Percentiles rank a stretch among this genome's conserved stretches.
Evolutionary conservation across 2,329 filamentous ascomycete genomes (phyloP).

Genomic region (Apiospora kogelbergensis): DNA sequence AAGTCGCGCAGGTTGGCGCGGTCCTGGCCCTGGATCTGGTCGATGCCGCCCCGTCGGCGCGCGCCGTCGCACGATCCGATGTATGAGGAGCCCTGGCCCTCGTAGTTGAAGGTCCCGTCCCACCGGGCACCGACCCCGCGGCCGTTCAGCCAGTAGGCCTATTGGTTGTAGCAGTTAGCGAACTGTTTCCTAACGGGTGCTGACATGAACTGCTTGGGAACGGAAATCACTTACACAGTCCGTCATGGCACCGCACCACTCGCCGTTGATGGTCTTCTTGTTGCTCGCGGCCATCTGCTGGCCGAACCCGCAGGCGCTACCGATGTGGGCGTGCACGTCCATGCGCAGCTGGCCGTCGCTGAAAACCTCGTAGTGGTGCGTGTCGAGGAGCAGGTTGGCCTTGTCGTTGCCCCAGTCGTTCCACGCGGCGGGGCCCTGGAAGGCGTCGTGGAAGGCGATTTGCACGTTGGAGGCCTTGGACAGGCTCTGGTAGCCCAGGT

Average conservation of each 20-base stretch:
- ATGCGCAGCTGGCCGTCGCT: conserved; percentile 66
- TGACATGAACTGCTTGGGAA: too few relatives aligned
- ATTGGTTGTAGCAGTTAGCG: background rate
- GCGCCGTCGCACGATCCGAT: conserved; percentile 54
- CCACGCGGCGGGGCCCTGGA: conserved; percentile 72
- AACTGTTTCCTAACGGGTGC: too few relatives aligned
- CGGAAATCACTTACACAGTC: conserved; percentile 47
- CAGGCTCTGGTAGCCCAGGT: conserved; percentile 40
- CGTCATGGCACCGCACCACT: conserved; percentile 77
- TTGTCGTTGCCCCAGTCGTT: conserved; percentile 62
- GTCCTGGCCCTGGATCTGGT: conserved; percentile 49
- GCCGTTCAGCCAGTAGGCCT: conserved; percentile 59
- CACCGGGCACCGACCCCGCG: conserved; percentile 69
- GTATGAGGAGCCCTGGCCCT: conserved; percentile 40
- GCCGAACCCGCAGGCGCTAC: conserved; percentile 70
- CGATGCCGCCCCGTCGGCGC: conserved; percentile 14
- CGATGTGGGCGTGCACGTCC: conserved; percentile 65
- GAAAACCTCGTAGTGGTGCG: conserved; percentile 79
- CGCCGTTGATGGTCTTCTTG: conserved; percentile 73
- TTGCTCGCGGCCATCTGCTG: conserved; percentile 61
- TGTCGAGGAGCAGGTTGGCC: conserved; percentile 64
- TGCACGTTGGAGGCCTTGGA: conserved; percentile 51
- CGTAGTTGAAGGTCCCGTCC: conserved; percentile 60
- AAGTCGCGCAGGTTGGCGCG: conserved; percentile 70
- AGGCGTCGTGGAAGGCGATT: conserved; percentile 72